Conservation (phyloP, 768 basidiomycete genomes). For the Gymnopilus junonius region DNA sequence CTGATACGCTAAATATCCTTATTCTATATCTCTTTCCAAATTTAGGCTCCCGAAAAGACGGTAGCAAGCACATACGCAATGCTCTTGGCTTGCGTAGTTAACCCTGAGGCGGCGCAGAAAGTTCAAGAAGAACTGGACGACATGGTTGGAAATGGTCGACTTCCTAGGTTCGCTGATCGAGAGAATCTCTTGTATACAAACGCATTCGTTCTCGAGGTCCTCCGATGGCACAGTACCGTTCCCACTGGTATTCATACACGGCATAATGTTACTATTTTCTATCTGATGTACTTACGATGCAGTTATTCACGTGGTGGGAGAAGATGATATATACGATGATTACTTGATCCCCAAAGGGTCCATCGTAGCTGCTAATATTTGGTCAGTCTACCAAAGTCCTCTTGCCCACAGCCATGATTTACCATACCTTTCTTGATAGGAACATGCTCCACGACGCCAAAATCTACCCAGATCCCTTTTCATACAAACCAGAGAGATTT, state of each 20-base stretch:
- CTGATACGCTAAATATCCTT: neutral
- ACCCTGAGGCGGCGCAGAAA: slow-evolving; percentile 40
- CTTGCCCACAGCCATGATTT: neutral
- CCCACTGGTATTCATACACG: neutral
- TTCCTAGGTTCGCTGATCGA: slow-evolving; percentile 44
- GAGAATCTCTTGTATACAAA: slow-evolving; percentile 44
- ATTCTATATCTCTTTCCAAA: neutral
- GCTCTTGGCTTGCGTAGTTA: slow-evolving; percentile 38
- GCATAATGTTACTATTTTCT: slow-evolving; percentile 33
- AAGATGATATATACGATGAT: slow-evolving; percentile 36
- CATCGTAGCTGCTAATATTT: slow-evolving; percentile 32
- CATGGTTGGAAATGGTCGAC: slow-evolving; percentile 41
- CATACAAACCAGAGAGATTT: slow-evolving; percentile 20
- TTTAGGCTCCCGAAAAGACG: neutral
- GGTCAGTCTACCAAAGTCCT: slow-evolving; percentile 22
- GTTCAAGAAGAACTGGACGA: slow-evolving; percentile 47
- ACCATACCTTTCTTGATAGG: slow-evolving; percentile 12
- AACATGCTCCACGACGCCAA: slow-evolving; percentile 38
- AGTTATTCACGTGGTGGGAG: slow-evolving; percentile 32
- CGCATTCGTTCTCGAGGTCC: slow-evolving; percentile 42
- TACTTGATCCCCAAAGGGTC: slow-evolving; percentile 38
- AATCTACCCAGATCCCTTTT: slow-evolving; percentile 37
- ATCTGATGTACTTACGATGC: neutral
- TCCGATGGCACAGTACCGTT: slow-evolving; percentile 26
- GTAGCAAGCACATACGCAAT: slow-evolving; percentile 21